These are phyloP conservation scores for Fusarium poae DNA, from an alignment of 2,329 filamentous ascomycete genomes.

Conservation along the genomic window DNA sequence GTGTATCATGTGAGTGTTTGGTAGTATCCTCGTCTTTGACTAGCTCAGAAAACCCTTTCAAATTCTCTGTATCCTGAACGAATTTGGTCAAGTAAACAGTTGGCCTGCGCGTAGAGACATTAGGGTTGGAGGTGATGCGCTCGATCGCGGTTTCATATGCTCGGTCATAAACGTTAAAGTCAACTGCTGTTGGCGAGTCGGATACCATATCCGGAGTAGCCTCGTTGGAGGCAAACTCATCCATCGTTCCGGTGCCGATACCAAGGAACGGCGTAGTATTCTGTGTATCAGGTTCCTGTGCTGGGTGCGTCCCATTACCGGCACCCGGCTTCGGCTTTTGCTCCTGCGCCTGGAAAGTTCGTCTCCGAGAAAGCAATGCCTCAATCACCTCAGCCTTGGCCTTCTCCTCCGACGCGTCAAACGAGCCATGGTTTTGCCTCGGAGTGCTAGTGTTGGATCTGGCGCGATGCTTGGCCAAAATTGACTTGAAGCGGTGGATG, in stretches of 20 bases:
- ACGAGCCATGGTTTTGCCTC: constrained; percentile 15
- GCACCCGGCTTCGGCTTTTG: constrained; percentile 42
- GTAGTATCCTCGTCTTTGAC: constrained; percentile 48
- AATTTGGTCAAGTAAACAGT: constrained; percentile 64
- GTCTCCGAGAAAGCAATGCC: constrained; percentile 62
- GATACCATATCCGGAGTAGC: constrained; percentile 70
- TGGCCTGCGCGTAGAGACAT: constrained; percentile 55
- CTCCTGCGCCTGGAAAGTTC: constrained; percentile 54
- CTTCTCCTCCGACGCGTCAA: constrained; percentile 50
- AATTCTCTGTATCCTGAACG: constrained; percentile 59
- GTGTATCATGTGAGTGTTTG: constrained; percentile 15
- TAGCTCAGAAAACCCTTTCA: constrained; percentile 53
- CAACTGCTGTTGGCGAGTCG: constrained; percentile 86
- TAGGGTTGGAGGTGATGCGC: constrained; percentile 67
- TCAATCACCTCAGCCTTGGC: constrained; percentile 63
- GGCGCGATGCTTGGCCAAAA: constrained; percentile 62
- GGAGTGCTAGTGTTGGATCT: constrained; percentile 26
- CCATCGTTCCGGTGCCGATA: constrained; percentile 75
- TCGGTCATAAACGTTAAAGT: constrained; percentile 88
- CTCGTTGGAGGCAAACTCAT: constrained; percentile 59
- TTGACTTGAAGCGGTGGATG: constrained; percentile 86
- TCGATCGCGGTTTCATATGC: constrained; percentile 85
- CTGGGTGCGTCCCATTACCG: constrained; percentile 65
- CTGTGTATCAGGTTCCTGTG: constrained; percentile 62
- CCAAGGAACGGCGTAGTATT: constrained; percentile 76